phyloP scores from a whole-genome alignment of 2,329 filamentous ascomycete genomes.

The Podosphaera xanthii region DNA sequence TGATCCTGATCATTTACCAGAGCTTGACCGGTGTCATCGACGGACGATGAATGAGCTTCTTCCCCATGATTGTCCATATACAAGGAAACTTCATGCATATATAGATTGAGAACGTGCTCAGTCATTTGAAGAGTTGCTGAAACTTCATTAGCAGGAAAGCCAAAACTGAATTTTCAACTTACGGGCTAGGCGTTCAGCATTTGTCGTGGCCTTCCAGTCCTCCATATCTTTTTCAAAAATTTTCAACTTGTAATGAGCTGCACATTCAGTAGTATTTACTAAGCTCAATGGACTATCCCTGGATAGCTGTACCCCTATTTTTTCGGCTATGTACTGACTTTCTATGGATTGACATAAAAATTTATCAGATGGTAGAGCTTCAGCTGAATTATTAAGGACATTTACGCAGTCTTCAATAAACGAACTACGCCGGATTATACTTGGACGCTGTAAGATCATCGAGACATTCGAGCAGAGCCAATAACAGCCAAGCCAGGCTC shows the following conservation, averaged over 20 bases:
- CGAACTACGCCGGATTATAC: slow-evolving; percentile 21
- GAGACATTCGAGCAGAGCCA: slow-evolving; percentile 20
- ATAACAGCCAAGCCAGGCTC: slow-evolving; percentile 17
- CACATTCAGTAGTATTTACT: slow-evolving; percentile 29
- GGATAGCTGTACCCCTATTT: slow-evolving; percentile 30
- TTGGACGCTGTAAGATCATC: slow-evolving; percentile 22
- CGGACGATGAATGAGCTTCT: slow-evolving; percentile 22
- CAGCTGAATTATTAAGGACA: slow-evolving; percentile 19
- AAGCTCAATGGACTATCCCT: slow-evolving; percentile 22
- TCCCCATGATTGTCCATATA: slow-evolving; percentile 31
- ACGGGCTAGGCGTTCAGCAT: slow-evolving; percentile 17
- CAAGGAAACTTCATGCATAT: slow-evolving; percentile 36
- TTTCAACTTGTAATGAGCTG: slow-evolving; percentile 29
- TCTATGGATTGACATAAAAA: slow-evolving; percentile 21
- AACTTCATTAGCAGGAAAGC: slow-evolving; percentile 2
- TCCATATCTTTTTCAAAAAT: slow-evolving; percentile 30
- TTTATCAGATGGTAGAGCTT: slow-evolving; percentile 20
- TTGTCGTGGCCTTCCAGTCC: slow-evolving; percentile 22
- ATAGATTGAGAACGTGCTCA: slow-evolving; percentile 29
- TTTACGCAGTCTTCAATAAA: slow-evolving; percentile 24
- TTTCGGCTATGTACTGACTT: slow-evolving; percentile 27
- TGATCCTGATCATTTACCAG: slow-evolving; percentile 5
- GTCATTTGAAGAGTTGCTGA: slow-evolving; percentile 25
- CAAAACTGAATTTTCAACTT: slow-evolving; percentile 6
- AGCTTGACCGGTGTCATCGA: slow-evolving; percentile 12